Conservation (phyloP, 176 grass and related monocot species). For the Zoysia japonica region DNA sequence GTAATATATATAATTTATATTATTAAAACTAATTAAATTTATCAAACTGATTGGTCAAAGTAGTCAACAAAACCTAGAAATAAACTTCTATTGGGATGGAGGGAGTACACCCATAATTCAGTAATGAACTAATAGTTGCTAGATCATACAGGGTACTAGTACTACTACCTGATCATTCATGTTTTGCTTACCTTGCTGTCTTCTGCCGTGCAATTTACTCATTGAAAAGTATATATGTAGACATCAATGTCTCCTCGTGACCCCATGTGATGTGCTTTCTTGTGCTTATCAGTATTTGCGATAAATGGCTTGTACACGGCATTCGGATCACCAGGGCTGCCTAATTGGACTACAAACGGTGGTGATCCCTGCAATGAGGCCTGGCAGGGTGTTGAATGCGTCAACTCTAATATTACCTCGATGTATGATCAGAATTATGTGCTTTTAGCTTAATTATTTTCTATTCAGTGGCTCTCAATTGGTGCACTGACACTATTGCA, state of each 20-base stretch:
- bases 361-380: constrained; percentile 77
- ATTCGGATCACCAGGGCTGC: constrained; percentile 61
- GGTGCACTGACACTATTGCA: constrained; percentile 31
- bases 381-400: constrained; percentile 89
- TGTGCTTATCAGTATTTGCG: constrained; percentile 61
- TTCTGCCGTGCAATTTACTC: constrained; percentile 11
- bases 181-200: not conserved
- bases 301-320: constrained; percentile 90
- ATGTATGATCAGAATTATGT: constrained; percentile 61
- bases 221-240: not conserved
- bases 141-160: not conserved
- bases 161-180: not conserved
- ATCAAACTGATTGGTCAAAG: too few relatives aligned
- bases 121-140: not conserved
- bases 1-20: too few relatives aligned
- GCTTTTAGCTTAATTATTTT: constrained; percentile 22
- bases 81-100: too few relatives aligned
- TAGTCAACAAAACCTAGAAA: too few relatives aligned
- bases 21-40: too few relatives aligned
- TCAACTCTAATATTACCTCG: constrained; percentile 79
- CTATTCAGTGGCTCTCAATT: constrained; percentile 1
- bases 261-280: not conserved
- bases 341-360: constrained; percentile 76
- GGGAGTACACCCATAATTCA: too few relatives aligned
- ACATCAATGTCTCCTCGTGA: not conserved